A percentile compares a stretch with the other conserved stretches of the same genome.
Evolutionary conservation across 306 rosid species (phyloP).

Genomic region (Betula pendula): DNA sequence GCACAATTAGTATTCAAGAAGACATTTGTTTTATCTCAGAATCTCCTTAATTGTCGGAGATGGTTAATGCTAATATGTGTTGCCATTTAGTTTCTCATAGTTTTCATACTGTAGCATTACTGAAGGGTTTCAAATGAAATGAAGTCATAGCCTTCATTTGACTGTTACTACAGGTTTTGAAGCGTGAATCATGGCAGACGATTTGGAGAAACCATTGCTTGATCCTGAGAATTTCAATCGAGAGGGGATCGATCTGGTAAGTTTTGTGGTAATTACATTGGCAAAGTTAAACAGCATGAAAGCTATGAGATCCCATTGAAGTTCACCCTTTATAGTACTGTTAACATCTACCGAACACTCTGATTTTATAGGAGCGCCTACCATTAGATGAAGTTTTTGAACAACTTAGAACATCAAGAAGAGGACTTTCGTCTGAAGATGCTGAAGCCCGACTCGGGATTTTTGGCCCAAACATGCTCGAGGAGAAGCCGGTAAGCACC

Average conservation of each 20-base stretch:
- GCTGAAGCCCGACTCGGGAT: conserved; percentile 65
- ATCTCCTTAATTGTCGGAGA: background rate
- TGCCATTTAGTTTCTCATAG: background rate
- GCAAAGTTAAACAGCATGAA: background rate
- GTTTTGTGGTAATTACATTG: conserved; percentile 11
- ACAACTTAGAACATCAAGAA: conserved; percentile 59
- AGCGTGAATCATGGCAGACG: conserved; percentile 60
- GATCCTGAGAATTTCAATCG: conserved; percentile 70
- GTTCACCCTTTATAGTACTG: conserved; percentile 12
- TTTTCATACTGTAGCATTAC: background rate
- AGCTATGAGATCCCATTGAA: conserved; percentile 3
- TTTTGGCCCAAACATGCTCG: conserved; percentile 77
- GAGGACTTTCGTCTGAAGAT: conserved; percentile 77
- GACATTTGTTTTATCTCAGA: background rate
- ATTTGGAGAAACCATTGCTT: conserved; percentile 70
- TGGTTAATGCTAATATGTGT: background rate
- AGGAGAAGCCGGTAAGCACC: conserved; percentile 68
- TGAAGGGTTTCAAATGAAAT: background rate
- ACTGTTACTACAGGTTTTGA: conserved; percentile 19
- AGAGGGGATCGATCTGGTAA: conserved; percentile 80
- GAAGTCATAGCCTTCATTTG: background rate
- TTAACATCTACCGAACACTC: conserved; percentile 9
- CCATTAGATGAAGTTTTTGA: conserved; percentile 81
- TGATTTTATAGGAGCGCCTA: conserved; percentile 58
- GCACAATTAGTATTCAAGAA: background rate